Percentiles rank a stretch among this genome's conserved stretches.
Evolutionary conservation across 2,329 filamentous ascomycete genomes (phyloP).

Genomic region (Sporothrix euskadiensis): DNA sequence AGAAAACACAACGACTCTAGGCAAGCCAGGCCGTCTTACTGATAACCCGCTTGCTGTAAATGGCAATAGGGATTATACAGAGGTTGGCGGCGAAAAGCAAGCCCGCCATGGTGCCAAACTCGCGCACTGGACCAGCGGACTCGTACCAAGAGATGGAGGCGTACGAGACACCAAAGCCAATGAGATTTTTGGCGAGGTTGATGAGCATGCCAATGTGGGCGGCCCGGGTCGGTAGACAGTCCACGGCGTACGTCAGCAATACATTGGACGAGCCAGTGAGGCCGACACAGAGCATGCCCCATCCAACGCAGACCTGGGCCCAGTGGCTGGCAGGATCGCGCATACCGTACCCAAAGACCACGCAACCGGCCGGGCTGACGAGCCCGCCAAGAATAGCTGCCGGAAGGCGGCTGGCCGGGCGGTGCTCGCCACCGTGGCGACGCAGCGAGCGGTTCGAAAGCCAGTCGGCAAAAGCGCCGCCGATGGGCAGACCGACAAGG

Average conservation of each 20-base stretch:
- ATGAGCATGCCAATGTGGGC: background rate
- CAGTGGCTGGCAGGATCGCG: background rate
- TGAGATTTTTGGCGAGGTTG: slow-evolving; percentile 1
- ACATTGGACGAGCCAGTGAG: background rate
- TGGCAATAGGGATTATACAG: background rate
- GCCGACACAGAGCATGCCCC: background rate
- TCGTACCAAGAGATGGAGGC: slow-evolving; percentile 6
- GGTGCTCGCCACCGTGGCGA: slow-evolving; percentile 1
- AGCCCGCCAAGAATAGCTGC: background rate
- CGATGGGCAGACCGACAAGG: slow-evolving; percentile 4
- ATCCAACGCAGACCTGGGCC: slow-evolving; percentile 3
- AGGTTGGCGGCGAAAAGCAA: slow-evolving; percentile 5
- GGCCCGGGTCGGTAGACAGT: background rate
- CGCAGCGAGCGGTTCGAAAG: background rate
- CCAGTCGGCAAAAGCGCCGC: background rate
- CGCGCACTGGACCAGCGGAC: background rate
- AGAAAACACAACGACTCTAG: too few relatives aligned
- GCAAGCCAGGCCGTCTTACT: slow-evolving; percentile 3
- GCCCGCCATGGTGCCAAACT: slow-evolving; percentile 10
- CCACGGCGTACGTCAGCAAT: background rate
- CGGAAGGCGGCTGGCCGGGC: slow-evolving; percentile 6
- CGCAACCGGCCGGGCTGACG: slow-evolving; percentile 6
- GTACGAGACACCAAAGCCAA: slow-evolving; percentile 14
- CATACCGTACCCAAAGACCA: background rate
- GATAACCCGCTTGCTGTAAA: background rate